Base-by-base conservation (phyloP, 2,329 filamentous ascomycete species). In the Penicillium sp. region DNA sequence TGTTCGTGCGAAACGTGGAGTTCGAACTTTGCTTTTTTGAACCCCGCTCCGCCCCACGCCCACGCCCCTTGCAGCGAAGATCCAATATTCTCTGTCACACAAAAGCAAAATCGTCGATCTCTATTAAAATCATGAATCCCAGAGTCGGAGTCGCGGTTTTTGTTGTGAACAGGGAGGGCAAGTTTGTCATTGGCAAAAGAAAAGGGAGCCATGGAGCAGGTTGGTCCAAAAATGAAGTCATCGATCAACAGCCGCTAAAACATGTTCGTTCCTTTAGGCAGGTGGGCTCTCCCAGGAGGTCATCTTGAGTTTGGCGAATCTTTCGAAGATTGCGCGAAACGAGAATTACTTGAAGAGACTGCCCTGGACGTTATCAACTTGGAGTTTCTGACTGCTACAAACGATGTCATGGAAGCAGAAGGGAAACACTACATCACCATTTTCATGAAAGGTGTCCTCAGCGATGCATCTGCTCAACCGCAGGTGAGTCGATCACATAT, bases 371-470 rank as follows among this genome's bases (percentile, higher is more conserved):
- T 92, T 1, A 76, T 71, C 1, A 78, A 81, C 7, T 49, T 83
- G 5, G 78, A 77, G 46, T 80, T 88, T 39, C 62, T 88, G 1
- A 84, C 82, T 0, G 81, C 85, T 0, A 91, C 88, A 5, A 91
- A 92, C 67, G 85, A 88, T 64, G 69, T 89, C 1, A 90, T 92
- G 69, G 67, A 73, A 1, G 67, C 69, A 0, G 80, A 82, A n/a
- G 74, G 73, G 0, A 90, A 87, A 72, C 90, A 93, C 69, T 93
- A 93, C 67, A 80, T 92, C 50, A 93, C 90, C 0, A 71, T 92
- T 3, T 92, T 90, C 63, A 83, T 91, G 60, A 75, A 77, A 0
- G 85, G 83, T 43, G 74, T 72, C 45, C 75, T 84, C 63, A 67
- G 75, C 0, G 79, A 85, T 26, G 75, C 79, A 16, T 62, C 67